These are phyloP conservation scores for Cordyceps militaris DNA, from an alignment of 2,329 filamentous ascomycete genomes.

Conservation along the genomic window DNA sequence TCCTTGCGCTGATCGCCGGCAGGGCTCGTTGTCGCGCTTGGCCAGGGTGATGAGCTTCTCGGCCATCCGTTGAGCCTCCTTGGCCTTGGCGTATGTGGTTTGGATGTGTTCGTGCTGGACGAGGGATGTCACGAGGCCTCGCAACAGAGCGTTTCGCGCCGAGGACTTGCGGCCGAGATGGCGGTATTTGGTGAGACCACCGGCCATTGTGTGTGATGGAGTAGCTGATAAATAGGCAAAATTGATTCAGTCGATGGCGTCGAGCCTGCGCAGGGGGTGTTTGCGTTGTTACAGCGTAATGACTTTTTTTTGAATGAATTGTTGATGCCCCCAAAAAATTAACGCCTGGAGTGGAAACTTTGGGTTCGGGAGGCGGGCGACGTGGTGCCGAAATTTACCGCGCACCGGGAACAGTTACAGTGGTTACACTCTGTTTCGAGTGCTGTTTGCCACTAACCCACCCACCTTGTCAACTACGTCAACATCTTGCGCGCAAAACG, in stretches of 20 bases:
- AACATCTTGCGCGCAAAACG: conserved; percentile 9
- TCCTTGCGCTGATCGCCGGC: conserved; percentile 63
- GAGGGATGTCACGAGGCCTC: conserved; percentile 92
- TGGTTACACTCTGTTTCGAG: conserved; percentile 13
- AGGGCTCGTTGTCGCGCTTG: conserved; percentile 85
- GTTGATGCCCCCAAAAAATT: conserved; percentile 10
- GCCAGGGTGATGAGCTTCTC: conserved; percentile 92
- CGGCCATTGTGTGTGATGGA: conserved; percentile 58
- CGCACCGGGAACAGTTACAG: not conserved
- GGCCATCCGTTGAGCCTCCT: conserved; percentile 87
- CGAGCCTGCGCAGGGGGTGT: not conserved
- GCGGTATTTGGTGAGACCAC: conserved; percentile 79
- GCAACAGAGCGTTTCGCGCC: conserved; percentile 85
- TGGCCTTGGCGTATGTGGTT: conserved; percentile 94
- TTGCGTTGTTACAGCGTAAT: not conserved
- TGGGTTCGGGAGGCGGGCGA: conserved; percentile 15
- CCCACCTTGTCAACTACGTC: conserved; percentile 11
- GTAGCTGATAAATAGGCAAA: not conserved
- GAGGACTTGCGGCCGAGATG: conserved; percentile 79
- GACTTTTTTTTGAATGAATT: not conserved
- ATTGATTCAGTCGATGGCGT: not conserved
- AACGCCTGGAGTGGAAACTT: conserved; percentile 26
- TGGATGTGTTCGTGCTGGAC: conserved; percentile 89
- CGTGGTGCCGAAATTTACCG: conserved; percentile 12
- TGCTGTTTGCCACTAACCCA: not conserved